These are phyloP conservation scores for Angomonas desouzai DNA, from an alignment of 208 protist genomes.

Conservation along the genomic window DNA sequence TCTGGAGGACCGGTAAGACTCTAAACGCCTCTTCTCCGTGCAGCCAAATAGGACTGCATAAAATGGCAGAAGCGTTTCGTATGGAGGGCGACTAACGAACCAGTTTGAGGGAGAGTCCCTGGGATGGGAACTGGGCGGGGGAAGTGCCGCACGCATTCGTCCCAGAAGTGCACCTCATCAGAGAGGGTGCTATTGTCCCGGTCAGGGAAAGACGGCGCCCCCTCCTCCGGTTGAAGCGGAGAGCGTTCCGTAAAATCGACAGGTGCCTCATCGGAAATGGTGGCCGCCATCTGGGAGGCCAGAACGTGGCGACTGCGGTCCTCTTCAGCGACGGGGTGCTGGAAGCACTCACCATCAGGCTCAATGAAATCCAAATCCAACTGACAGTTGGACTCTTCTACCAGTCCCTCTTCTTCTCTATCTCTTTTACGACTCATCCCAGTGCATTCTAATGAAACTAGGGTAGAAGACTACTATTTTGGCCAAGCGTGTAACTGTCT, in stretches of 20 bases:
- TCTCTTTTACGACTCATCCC: constrained; percentile 4
- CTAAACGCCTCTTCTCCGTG: constrained; percentile 34
- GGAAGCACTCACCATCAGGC: neutral
- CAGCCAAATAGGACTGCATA: constrained; percentile 66
- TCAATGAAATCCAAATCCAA: constrained; percentile 1
- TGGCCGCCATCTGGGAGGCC: neutral
- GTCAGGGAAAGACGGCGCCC: neutral
- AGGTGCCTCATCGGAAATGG: neutral
- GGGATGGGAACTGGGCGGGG: constrained; percentile 19
- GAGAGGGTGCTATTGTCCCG: neutral
- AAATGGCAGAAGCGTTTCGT: constrained; percentile 61
- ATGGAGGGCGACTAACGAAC: constrained; percentile 48
- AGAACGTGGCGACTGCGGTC: neutral
- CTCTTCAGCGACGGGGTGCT: neutral
- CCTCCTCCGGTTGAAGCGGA: neutral
- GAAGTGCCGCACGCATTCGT: constrained; percentile 16
- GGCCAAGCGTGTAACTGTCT: neutral
- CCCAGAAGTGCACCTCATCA: neutral
- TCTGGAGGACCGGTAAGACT: constrained; percentile 45
- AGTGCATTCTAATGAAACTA: neutral
- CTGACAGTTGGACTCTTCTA: neutral
- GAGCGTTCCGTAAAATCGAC: neutral
- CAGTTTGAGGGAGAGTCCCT: constrained; percentile 11
- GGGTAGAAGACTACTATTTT: too few relatives aligned
- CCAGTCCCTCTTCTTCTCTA: neutral